These are phyloP conservation scores for Thielaviopsis euricoi DNA, from an alignment of 2,329 filamentous ascomycete genomes.

Conservation along the genomic window DNA sequence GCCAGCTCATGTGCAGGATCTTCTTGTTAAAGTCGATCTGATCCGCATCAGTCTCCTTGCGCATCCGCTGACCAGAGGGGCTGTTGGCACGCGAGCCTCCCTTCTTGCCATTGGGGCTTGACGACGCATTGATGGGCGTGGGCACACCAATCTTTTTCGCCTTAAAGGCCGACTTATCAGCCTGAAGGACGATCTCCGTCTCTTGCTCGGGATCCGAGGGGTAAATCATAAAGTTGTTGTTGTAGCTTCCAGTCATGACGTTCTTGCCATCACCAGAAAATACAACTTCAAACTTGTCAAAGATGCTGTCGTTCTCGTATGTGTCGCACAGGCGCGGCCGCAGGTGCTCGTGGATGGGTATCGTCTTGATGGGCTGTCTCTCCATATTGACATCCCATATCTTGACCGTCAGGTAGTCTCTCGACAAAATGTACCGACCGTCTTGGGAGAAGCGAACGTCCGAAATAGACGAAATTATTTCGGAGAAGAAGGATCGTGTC, in stretches of 20 bases:
- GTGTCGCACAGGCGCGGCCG: conserved; percentile 90
- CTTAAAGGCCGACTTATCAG: conserved; percentile 98
- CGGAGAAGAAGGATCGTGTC: conserved; percentile 95
- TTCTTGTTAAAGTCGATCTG: conserved; percentile 99
- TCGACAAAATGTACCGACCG: conserved; percentile 89
- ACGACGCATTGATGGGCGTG: conserved; percentile 78
- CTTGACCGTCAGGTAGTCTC: conserved; percentile 97
- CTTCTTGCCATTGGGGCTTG: conserved; percentile 72
- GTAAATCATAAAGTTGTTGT: conserved; percentile 99
- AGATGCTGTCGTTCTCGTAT: conserved; percentile 98
- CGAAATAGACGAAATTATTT: conserved; percentile 98
- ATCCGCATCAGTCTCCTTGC: conserved; percentile 96
- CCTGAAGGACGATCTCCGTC: conserved; percentile 91
- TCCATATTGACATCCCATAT: conserved; percentile 99
- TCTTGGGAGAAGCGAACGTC: conserved; percentile 96
- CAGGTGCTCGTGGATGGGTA: conserved; percentile 95
- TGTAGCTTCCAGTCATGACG: conserved; percentile 99
- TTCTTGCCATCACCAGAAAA: conserved; percentile 98
- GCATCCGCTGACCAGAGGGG: conserved; percentile 85
- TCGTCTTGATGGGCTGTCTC: conserved; percentile 90
- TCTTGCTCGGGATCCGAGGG: conserved; percentile 92
- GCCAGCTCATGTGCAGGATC: conserved; percentile 99
- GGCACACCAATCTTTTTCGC: conserved; percentile 98
- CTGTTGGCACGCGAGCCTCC: conserved; percentile 74
- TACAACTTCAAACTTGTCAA: conserved; percentile 98